Evolutionary conservation across 306 rosid genomes (phyloP).

Genomic region (Cotoneaster glaucophyllus): DNA sequence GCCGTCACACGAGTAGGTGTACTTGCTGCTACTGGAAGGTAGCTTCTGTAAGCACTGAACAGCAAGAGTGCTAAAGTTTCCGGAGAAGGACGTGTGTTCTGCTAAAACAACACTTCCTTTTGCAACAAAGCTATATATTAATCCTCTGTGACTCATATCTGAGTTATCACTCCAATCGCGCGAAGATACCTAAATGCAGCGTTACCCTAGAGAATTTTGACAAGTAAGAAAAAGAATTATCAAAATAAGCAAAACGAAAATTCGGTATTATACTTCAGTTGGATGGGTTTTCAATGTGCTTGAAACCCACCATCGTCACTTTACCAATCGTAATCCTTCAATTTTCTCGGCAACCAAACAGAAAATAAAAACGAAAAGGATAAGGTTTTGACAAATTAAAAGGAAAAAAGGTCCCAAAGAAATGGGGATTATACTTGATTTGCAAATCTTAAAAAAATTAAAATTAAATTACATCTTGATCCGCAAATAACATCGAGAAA

Average conservation of each 20-base stretch:
- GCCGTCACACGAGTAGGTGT: slow-evolving; percentile 90
- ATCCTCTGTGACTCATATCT: slow-evolving; percentile 83
- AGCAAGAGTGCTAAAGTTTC: slow-evolving; percentile 94
- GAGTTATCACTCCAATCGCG: not conserved
- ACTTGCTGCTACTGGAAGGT: slow-evolving; percentile 82
- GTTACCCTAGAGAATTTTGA: slow-evolving; percentile 11
- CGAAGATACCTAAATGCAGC: slow-evolving; percentile 21
- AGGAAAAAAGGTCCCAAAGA: not conserved
- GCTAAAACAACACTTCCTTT: slow-evolving; percentile 87
- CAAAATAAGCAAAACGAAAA: not conserved
- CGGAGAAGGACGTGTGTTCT: slow-evolving; percentile 79
- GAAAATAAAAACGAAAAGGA: too few species aligned
- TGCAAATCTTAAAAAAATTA: not conserved
- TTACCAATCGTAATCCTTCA: not conserved
- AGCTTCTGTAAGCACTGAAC: slow-evolving; percentile 94
- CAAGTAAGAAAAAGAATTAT: not conserved
- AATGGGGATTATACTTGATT: not conserved
- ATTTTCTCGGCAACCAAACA: slow-evolving; percentile 16
- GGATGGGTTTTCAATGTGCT: not conserved
- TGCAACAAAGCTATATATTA: slow-evolving; percentile 93
- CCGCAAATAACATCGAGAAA: not conserved
- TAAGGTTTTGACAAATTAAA: too few species aligned
- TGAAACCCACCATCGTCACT: not conserved
- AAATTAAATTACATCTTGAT: not conserved
- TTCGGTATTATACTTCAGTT: not conserved